phyloP scores from a whole-genome alignment of 1,139 yeast species.

The Magnusiomyces ingens region DNA sequence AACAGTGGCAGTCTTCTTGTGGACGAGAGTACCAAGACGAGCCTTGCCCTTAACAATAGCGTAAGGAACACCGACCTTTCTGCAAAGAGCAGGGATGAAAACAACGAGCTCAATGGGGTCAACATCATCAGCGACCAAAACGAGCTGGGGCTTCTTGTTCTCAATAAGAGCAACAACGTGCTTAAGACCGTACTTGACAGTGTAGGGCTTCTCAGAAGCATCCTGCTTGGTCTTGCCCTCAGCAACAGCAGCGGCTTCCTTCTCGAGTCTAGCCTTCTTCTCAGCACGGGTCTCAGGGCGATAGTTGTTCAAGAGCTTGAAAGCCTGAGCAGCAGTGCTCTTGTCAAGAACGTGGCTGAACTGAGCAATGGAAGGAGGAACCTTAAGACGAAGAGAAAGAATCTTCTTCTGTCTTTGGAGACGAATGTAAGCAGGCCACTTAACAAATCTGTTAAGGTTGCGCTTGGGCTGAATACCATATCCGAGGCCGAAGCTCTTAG shows the following conservation, averaged over 20 bases:
- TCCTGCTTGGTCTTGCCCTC: constrained; percentile 96
- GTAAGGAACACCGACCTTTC: constrained; percentile 99
- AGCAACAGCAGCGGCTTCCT: constrained; percentile 97
- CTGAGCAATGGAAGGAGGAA: constrained; percentile 97
- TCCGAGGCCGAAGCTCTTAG: constrained; percentile 81
- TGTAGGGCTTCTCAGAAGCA: constrained; percentile 91
- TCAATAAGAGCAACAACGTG: constrained; percentile 94
- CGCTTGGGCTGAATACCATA: constrained; percentile 92
- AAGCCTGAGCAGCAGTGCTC: constrained; percentile 95
- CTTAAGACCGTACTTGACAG: constrained; percentile 95
- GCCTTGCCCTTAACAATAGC: constrained; percentile 99
- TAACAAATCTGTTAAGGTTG: constrained; percentile 92
- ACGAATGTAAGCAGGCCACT: constrained; percentile 98
- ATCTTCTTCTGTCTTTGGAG: constrained; percentile 97
- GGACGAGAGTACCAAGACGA: constrained; percentile 94
- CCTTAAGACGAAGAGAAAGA: constrained; percentile 90
- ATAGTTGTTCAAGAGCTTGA: constrained; percentile 96
- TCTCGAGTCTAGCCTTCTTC: constrained; percentile 97
- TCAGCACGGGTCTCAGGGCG: constrained; percentile 96
- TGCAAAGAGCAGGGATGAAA: constrained; percentile 96
- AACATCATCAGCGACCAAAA: constrained; percentile 95
- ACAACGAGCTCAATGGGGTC: constrained; percentile 97
- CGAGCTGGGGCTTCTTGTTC: constrained; percentile 97
- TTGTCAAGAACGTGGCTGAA: constrained; percentile 93
- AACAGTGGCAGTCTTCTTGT: constrained; percentile 94